A percentile compares a stretch with the other conserved stretches of the same genome.
These are phyloP conservation scores for Trichomonas tenax DNA, from an alignment of 208 protist species.

Conservation along the genomic window DNA sequence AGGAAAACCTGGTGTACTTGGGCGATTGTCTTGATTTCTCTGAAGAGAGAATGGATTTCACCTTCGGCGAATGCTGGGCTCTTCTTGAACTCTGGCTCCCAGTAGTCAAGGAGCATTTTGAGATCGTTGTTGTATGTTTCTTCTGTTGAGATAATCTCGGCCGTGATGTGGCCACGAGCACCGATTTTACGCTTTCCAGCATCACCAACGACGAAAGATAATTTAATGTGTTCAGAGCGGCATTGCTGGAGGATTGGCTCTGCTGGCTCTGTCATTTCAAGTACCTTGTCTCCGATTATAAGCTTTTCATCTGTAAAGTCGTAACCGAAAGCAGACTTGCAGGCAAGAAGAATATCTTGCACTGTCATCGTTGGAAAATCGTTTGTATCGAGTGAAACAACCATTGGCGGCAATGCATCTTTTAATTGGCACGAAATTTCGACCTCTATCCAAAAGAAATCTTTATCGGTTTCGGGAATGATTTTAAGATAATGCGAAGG, in stretches of 20 bases:
- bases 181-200: background rate
- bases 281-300: background rate
- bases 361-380: background rate
- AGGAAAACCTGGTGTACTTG: background rate
- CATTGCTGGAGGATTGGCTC: background rate
- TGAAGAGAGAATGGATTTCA: background rate
- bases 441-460: background rate
- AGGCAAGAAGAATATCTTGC: background rate
- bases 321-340: background rate
- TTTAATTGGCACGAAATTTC: background rate
- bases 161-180: background rate
- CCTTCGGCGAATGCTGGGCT: background rate
- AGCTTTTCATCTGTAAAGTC: background rate
- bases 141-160: background rate
- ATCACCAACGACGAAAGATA: background rate
- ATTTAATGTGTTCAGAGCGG: background rate
- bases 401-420: background rate
- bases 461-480: background rate
- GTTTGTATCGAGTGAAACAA: background rate
- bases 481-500: background rate
- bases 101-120: background rate
- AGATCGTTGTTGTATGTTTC: background rate
- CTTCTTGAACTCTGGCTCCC: background rate
- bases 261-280: background rate
- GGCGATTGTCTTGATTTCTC: background rate